Percentiles rank a stretch among this genome's conserved stretches.
phyloP scores from a whole-genome alignment of 352 stramenopile species.

The Thalassiosira sp. region DNA sequence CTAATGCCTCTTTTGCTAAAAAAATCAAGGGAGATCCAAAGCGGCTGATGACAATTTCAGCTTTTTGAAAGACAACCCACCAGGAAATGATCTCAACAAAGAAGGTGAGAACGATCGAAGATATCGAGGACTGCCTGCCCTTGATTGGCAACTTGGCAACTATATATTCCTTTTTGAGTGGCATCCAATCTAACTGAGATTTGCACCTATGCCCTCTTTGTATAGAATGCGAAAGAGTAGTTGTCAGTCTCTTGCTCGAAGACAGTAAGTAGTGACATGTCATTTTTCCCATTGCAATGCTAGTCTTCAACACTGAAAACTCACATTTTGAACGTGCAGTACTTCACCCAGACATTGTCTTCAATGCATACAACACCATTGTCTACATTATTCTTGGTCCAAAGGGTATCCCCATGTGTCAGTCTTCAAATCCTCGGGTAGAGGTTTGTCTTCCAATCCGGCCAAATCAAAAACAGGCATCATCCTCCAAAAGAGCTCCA shows the following conservation, averaged over 20 bases:
- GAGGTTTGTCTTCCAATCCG: conserved; percentile 44
- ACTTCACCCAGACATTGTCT: conserved; percentile 56
- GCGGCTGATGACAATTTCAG: conserved; percentile 22
- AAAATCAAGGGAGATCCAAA: conserved; percentile 46
- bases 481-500: conserved; percentile 25
- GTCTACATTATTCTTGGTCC: conserved; percentile 41
- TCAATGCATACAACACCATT: conserved; percentile 57
- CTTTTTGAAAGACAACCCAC: conserved; percentile 73
- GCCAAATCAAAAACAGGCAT: conserved; percentile 13
- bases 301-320: no score
- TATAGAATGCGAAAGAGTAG: conserved; percentile 76
- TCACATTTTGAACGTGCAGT: no score
- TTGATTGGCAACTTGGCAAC: not conserved
- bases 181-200: not conserved
- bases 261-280: no score
- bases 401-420: conserved; percentile 27
- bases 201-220: not conserved
- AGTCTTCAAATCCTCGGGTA: conserved; percentile 36
- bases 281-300: no score
- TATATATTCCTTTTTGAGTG: no score
- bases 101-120: conserved; percentile 50
- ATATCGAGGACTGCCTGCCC: no score
- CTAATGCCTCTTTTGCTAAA: not conserved
- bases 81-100: conserved; percentile 66
- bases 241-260: conserved; percentile 72